Percentiles rank a stretch among this genome's conserved stretches.
Evolutionary conservation across 805 yeast genomes (phyloP).

Genomic region (Metschnikowia borealis): DNA sequence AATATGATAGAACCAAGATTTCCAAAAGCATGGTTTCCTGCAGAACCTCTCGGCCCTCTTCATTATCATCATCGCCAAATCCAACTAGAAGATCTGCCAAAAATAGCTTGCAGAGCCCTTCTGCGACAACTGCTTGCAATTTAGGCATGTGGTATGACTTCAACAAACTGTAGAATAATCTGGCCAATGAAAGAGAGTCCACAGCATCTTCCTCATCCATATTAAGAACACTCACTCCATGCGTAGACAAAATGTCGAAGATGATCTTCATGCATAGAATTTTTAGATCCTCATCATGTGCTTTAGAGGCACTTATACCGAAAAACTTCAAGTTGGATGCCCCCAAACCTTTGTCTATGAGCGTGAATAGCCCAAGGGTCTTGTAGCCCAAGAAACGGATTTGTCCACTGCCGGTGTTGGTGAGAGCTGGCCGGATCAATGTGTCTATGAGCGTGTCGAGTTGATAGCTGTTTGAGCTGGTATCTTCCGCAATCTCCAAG

Average conservation of each 20-base stretch:
- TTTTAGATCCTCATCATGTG: slow-evolving; percentile 58
- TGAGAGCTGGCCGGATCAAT: slow-evolving; percentile 74
- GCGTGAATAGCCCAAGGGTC: slow-evolving; percentile 76
- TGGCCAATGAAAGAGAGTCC: slow-evolving; percentile 62
- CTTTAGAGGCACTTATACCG: slow-evolving; percentile 62
- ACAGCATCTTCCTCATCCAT: slow-evolving; percentile 47
- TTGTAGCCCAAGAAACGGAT: slow-evolving; percentile 62
- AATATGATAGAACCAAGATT: slow-evolving; percentile 67
- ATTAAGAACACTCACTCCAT: slow-evolving; percentile 68
- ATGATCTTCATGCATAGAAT: slow-evolving; percentile 64
- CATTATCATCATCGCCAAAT: slow-evolving; percentile 17
- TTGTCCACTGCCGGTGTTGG: slow-evolving; percentile 42
- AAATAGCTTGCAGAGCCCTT: slow-evolving; percentile 78
- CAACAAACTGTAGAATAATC: slow-evolving; percentile 64
- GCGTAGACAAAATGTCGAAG: slow-evolving; percentile 73
- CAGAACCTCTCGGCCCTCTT: slow-evolving; percentile 22
- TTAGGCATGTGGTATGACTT: slow-evolving; percentile 54
- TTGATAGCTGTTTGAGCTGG: slow-evolving; percentile 61
- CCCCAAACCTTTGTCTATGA: slow-evolving; percentile 63
- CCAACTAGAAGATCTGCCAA: slow-evolving; percentile 72
- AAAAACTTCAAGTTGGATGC: slow-evolving; percentile 58
- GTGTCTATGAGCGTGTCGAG: slow-evolving; percentile 68
- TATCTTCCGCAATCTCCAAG: slow-evolving; percentile 62
- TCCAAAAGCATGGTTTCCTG: slow-evolving; percentile 50
- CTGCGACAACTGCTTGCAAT: slow-evolving; percentile 78